Percentiles rank a stretch among this genome's conserved stretches.
Conservation (phyloP, 805 yeast genomes). For the Metschnikowia reukaufii region DNA sequence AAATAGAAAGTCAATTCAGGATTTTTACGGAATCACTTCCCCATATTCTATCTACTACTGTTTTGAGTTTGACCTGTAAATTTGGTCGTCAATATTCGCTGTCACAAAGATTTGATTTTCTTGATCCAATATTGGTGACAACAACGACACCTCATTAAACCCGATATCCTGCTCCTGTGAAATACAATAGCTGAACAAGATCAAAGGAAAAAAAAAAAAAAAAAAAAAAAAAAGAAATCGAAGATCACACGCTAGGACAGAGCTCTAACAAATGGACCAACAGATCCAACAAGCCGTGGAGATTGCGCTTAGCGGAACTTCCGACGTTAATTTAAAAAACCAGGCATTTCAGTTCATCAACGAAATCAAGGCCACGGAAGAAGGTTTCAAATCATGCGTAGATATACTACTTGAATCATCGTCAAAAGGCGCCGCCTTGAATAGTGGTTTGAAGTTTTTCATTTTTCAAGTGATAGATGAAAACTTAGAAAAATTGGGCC, state of each 20-base stretch:
- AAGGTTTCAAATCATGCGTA: constrained; percentile 58
- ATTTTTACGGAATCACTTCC: neutral
- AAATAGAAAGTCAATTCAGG: neutral
- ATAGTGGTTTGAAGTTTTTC: constrained; percentile 63
- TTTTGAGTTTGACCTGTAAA: neutral
- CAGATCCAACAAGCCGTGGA: constrained; percentile 89
- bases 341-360: constrained; percentile 54
- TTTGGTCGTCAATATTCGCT: neutral
- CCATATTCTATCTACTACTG: neutral
- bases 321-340: constrained; percentile 50
- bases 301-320: constrained; percentile 71
- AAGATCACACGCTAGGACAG: neutral
- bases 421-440: constrained; percentile 25
- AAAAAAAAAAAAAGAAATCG: neutral
- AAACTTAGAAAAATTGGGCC: constrained; percentile 44
- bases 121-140: neutral
- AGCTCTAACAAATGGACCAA: constrained; percentile 30
- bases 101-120: neutral
- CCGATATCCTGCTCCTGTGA: neutral
- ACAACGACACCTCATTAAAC: neutral
- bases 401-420: constrained; percentile 39
- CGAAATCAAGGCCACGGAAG: constrained; percentile 51
- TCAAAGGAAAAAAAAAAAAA: neutral
- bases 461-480: constrained; percentile 68
- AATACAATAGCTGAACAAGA: neutral